These are phyloP conservation scores for Albizia julibrissin DNA, from an alignment of 306 rosid species.

Conservation along the genomic window DNA sequence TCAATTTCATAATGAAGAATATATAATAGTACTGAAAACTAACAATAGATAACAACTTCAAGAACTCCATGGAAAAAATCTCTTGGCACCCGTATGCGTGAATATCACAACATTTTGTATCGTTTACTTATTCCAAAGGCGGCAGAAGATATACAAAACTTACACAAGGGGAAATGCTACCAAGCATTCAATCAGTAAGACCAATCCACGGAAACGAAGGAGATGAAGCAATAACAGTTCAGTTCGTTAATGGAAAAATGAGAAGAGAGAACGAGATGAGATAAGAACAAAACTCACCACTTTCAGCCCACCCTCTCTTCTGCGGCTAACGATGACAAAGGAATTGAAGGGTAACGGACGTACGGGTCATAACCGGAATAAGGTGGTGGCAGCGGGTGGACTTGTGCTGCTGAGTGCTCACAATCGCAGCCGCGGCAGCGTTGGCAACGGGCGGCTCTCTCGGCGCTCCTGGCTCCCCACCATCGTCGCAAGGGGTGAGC, in stretches of 20 bases:
- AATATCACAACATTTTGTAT: no score
- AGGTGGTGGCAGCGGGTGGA: not conserved
- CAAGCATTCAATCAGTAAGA: not conserved
- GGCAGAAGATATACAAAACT: not conserved
- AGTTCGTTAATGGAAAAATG: not conserved
- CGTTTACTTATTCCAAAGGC: not conserved
- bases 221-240: no score
- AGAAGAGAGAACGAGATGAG: not conserved
- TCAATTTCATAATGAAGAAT: no score
- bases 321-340: not conserved
- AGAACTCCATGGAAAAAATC: not conserved
- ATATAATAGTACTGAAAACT: not conserved
- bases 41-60: not conserved
- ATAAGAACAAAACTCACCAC: not conserved
- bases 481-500: not conserved
- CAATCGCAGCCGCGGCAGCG: not conserved
- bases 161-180: not conserved
- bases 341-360: not conserved
- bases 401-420: not conserved
- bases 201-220: not conserved
- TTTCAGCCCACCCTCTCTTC: not conserved
- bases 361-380: not conserved
- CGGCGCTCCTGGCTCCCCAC: not conserved
- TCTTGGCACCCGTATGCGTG: not conserved
- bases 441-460: not conserved